These are phyloP conservation scores for Ganoderma meredithae DNA, from an alignment of 1,284 basidiomycete genomes.

Conservation along the genomic window DNA sequence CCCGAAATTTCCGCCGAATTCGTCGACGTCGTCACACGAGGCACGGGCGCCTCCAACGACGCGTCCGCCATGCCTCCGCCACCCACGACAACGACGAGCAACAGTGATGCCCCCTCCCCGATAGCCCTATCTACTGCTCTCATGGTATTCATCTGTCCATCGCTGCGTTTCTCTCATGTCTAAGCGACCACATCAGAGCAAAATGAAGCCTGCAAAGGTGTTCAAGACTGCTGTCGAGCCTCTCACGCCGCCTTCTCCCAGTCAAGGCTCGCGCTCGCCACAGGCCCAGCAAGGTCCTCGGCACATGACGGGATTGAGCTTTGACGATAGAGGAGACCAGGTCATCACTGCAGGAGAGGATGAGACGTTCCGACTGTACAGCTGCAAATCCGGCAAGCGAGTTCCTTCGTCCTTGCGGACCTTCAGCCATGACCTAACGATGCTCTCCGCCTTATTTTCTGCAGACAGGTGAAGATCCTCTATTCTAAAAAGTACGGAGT, in stretches of 20 bases:
- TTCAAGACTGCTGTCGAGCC: slow-evolving; percentile 82
- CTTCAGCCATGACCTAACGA: slow-evolving; percentile 39
- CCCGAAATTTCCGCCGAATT: slow-evolving; percentile 39
- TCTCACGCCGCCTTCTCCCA: slow-evolving; percentile 56
- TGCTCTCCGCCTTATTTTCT: slow-evolving; percentile 1
- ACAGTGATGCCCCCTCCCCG: slow-evolving; percentile 30
- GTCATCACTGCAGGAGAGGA: slow-evolving; percentile 93
- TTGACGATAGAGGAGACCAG: slow-evolving; percentile 90
- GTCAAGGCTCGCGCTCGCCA: slow-evolving; percentile 43
- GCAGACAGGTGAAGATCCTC: slow-evolving; percentile 77
- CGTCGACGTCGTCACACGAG: slow-evolving; percentile 8
- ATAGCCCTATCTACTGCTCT: slow-evolving; percentile 39
- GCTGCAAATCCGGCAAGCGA: slow-evolving; percentile 90
- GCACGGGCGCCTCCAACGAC: slow-evolving; percentile 21
- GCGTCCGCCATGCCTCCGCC: slow-evolving; percentile 31
- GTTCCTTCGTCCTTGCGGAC: slow-evolving; percentile 51
- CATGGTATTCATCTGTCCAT: slow-evolving; percentile 39
- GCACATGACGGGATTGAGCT: slow-evolving; percentile 88
- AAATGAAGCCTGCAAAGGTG: slow-evolving; percentile 89
- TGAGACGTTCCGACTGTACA: slow-evolving; percentile 91
- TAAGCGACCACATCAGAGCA: slow-evolving; percentile 51
- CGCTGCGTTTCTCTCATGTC: slow-evolving; percentile 4
- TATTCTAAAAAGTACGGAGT: slow-evolving; percentile 98
- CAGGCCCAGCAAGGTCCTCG: slow-evolving; percentile 56
- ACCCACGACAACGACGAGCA: slow-evolving; percentile 33